Conservation (phyloP, 768 basidiomycete species). For the Mycena galopus region DNA sequence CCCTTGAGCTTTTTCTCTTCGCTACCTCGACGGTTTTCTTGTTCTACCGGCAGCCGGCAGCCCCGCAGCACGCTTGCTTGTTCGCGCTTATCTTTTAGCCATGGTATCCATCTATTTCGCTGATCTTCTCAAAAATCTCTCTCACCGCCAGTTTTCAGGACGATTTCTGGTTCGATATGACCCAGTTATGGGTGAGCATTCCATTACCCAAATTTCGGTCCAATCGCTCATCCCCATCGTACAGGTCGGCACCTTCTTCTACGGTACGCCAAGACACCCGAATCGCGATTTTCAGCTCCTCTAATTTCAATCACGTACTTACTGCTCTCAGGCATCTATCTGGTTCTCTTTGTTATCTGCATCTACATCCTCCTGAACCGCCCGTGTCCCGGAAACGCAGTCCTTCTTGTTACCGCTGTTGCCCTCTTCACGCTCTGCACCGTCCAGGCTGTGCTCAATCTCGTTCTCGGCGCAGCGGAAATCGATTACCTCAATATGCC, state of each 20-base stretch:
- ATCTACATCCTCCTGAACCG: conserved; percentile 43
- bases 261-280: background rate
- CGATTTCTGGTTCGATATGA: conserved; percentile 10
- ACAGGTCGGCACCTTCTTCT: conserved; percentile 24
- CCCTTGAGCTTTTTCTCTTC: background rate
- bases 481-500: conserved; percentile 40
- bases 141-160: background rate
- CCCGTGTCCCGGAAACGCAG: conserved; percentile 38
- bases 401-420: conserved; percentile 44
- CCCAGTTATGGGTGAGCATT: conserved; percentile 11
- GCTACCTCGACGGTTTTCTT: background rate
- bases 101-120: background rate
- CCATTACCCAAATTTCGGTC: background rate
- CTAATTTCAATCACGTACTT: too few relatives aligned
- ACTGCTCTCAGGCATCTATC: conserved; percentile 47
- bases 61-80: background rate
- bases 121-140: too few relatives aligned
- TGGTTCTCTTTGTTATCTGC: conserved; percentile 47
- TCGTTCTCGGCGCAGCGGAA: conserved; percentile 46
- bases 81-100: background rate
- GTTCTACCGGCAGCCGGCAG: background rate
- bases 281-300: too few relatives aligned
- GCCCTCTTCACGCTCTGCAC: conserved; percentile 47
- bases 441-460: conserved; percentile 45
- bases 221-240: background rate